Evolutionary conservation across 2,329 filamentous ascomycete genomes (phyloP).

Genomic region (Pseudogymnoascus sp.): DNA sequence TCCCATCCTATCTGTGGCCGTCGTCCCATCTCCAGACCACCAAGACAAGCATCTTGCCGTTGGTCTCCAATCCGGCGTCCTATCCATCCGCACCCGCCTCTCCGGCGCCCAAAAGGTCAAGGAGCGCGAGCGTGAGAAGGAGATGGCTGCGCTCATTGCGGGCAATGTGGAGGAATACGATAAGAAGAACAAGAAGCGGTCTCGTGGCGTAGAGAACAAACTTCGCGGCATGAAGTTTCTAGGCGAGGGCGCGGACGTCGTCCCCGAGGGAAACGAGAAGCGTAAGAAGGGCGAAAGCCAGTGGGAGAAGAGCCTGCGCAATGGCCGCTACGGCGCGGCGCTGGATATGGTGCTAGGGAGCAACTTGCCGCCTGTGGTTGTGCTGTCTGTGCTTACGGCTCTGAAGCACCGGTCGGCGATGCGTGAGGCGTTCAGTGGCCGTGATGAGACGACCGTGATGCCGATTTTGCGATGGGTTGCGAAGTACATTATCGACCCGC

Average conservation of each 20-base stretch:
- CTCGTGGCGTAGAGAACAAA: slow-evolving; percentile 51
- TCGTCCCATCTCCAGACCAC: slow-evolving; percentile 57
- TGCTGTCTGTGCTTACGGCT: slow-evolving; percentile 73
- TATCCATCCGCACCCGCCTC: slow-evolving; percentile 83
- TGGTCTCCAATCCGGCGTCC: slow-evolving; percentile 88
- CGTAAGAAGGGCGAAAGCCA: slow-evolving; percentile 57
- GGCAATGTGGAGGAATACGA: slow-evolving; percentile 76
- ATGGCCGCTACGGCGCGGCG: slow-evolving; percentile 68
- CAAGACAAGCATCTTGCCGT: slow-evolving; percentile 92
- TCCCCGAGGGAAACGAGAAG: slow-evolving; percentile 70
- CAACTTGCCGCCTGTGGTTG: slow-evolving; percentile 50
- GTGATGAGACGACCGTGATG: slow-evolving; percentile 74
- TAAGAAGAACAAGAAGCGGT: slow-evolving; percentile 59
- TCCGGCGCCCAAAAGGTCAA: slow-evolving; percentile 73
- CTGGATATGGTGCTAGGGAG: slow-evolving; percentile 70
- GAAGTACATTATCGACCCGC: slow-evolving; percentile 73
- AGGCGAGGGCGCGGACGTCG: slow-evolving; percentile 79
- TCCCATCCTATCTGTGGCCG: slow-evolving; percentile 76
- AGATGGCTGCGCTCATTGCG: slow-evolving; percentile 75
- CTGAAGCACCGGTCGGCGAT: slow-evolving; percentile 84
- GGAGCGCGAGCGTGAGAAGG: slow-evolving; percentile 70
- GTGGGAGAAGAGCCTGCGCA: slow-evolving; percentile 79
- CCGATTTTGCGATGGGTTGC: slow-evolving; percentile 80
- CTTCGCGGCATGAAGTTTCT: slow-evolving; percentile 69
- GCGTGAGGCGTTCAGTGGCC: slow-evolving; percentile 68